phyloP scores from a whole-genome alignment of 345 rosid species.

The Citrus reticulata region DNA sequence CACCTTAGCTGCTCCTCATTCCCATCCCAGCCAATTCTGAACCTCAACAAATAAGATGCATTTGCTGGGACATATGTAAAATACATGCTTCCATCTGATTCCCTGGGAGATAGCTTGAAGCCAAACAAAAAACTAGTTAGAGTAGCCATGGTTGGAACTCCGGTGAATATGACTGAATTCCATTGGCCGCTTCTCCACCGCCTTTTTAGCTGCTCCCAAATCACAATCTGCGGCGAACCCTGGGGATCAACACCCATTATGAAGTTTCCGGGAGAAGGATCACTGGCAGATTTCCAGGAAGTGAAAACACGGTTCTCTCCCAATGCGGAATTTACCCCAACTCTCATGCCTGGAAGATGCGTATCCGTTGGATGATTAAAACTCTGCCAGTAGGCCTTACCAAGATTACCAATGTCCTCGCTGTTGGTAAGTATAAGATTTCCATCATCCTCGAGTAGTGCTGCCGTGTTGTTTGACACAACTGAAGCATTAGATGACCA shows the following conservation, averaged over 20 bases:
- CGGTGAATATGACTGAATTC: constrained; percentile 52
- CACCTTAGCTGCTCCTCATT: constrained; percentile 51
- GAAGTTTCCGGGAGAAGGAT: constrained; percentile 65
- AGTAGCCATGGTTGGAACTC: constrained; percentile 46
- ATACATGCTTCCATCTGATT: constrained; percentile 39
- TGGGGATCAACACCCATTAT: constrained; percentile 54
- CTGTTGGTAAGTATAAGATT: constrained; percentile 27
- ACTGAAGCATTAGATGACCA: constrained; percentile 46
- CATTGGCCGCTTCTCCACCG: constrained; percentile 86
- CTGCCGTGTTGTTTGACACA: constrained; percentile 30
- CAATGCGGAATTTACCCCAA: constrained; percentile 27
- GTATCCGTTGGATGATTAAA: constrained; percentile 61
- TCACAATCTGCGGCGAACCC: constrained; percentile 69
- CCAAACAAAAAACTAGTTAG: constrained; percentile 41
- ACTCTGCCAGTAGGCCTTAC: constrained; percentile 52
- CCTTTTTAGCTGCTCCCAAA: constrained; percentile 50
- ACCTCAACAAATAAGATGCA: constrained; percentile 45
- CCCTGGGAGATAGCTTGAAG: constrained; percentile 39
- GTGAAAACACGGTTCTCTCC: constrained; percentile 45
- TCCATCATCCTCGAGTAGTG: constrained; percentile 30
- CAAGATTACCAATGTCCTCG: constrained; percentile 10
- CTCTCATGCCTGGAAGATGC: constrained; percentile 54
- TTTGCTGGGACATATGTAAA: constrained; percentile 49
- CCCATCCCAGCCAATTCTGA: constrained; percentile 44
- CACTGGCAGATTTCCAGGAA: constrained; percentile 56